A percentile compares a stretch with the other conserved stretches of the same genome.
phyloP scores from a whole-genome alignment of 306 rosid species.

The Prunus mongolica region DNA sequence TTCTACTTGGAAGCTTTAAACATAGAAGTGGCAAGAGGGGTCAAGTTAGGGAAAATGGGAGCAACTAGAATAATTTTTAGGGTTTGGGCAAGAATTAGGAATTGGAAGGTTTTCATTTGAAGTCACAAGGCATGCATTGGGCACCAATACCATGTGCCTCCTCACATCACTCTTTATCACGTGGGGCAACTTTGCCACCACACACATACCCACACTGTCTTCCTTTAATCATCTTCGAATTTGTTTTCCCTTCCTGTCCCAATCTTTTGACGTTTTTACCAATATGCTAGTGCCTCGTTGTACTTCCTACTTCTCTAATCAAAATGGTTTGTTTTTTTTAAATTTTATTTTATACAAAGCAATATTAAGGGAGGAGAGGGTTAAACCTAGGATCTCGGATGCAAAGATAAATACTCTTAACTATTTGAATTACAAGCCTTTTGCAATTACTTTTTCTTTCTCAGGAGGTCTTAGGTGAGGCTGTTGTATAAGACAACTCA shows the following conservation, averaged over 20 bases:
- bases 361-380: too few relatives aligned
- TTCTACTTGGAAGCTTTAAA: background rate
- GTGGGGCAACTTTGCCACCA: slow-evolving; percentile 63
- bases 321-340: background rate
- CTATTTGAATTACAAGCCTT: too few relatives aligned
- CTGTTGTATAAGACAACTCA: too few relatives aligned
- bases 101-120: slow-evolving; percentile 1
- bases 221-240: slow-evolving; percentile 28
- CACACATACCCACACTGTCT: slow-evolving; percentile 42
- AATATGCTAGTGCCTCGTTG: too few relatives aligned
- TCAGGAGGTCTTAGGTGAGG: too few relatives aligned
- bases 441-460: too few relatives aligned
- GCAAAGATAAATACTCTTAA: too few relatives aligned
- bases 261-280: background rate
- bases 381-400: too few relatives aligned
- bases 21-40: background rate
- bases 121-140: background rate
- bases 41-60: background rate
- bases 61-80: background rate
- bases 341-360: too few relatives aligned
- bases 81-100: slow-evolving; percentile 1
- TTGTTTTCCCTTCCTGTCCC: slow-evolving; percentile 11
- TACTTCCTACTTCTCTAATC: background rate
- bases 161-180: slow-evolving; percentile 49
- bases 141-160: slow-evolving; percentile 49